These are phyloP conservation scores for Camellia lanceoleosa DNA, from an alignment of 148 eudicot genomes.

Conservation along the genomic window DNA sequence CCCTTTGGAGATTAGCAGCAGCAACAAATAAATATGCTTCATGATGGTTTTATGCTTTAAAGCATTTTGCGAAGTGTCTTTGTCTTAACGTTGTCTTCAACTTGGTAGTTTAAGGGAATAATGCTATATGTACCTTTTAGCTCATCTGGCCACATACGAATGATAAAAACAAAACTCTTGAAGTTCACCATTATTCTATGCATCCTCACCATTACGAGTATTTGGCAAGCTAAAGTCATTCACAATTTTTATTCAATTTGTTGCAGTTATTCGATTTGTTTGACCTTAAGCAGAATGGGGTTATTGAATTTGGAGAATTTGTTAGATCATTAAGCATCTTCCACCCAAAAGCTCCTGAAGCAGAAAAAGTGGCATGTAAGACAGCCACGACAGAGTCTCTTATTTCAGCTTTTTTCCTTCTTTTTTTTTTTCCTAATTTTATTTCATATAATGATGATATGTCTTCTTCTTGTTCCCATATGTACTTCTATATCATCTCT, in stretches of 20 bases:
- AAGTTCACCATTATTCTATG: background rate
- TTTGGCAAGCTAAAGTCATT: background rate
- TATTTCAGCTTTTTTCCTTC: background rate
- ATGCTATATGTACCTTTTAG: background rate
- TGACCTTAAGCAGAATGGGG: conserved; percentile 62
- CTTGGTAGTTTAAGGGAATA: background rate
- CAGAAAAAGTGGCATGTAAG: conserved; percentile 68
- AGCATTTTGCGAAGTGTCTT: background rate
- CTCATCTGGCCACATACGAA: background rate
- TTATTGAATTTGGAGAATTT: conserved; percentile 76
- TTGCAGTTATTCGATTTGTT: conserved; percentile 67
- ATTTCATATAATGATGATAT: background rate
- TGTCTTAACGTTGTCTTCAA: background rate
- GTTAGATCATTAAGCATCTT: conserved; percentile 67
- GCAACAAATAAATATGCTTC: conserved; percentile 2
- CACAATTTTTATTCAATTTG: background rate
- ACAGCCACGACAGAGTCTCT: background rate
- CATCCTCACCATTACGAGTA: background rate
- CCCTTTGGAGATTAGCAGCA: background rate
- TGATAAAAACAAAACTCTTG: background rate
- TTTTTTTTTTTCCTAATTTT: too few species aligned
- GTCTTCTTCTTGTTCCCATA: background rate
- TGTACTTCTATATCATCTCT: background rate
- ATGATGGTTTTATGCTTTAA: background rate
- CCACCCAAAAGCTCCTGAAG: conserved; percentile 65